phyloP scores from a whole-genome alignment of 1,139 yeast genomes.

The Hyphopichia fennica region DNA sequence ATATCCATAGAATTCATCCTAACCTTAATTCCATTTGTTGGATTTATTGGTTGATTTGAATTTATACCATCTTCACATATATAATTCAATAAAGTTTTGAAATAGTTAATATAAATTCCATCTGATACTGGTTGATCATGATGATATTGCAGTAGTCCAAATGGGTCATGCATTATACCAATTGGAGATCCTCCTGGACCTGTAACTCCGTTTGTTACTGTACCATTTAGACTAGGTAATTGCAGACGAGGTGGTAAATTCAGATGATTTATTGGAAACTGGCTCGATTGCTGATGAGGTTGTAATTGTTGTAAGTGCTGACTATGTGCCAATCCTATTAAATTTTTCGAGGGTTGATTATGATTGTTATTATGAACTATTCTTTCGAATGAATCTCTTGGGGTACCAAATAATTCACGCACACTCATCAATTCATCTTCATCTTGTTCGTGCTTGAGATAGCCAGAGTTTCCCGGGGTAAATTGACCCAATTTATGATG shows the following conservation, averaged over 20 bases:
- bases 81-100: slow-evolving; percentile 34
- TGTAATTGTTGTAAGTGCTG: background rate
- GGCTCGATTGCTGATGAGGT: background rate
- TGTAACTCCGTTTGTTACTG: background rate
- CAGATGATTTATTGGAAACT: background rate
- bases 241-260: slow-evolving; percentile 7
- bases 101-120: slow-evolving; percentile 36
- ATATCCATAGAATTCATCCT: slow-evolving; percentile 12
- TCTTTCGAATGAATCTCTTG: slow-evolving; percentile 40
- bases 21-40: background rate
- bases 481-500: slow-evolving; percentile 2
- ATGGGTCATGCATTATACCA: slow-evolving; percentile 16
- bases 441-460: slow-evolving; percentile 14
- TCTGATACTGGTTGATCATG: slow-evolving; percentile 12
- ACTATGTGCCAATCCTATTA: background rate
- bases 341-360: slow-evolving; percentile 4
- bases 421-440: slow-evolving; percentile 41
- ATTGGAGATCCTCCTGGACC: background rate
- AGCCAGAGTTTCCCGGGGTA: slow-evolving; percentile 5
- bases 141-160: slow-evolving; percentile 26
- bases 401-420: slow-evolving; percentile 46
- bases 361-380: slow-evolving; percentile 17
- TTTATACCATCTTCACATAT: slow-evolving; percentile 34
- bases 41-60: background rate
- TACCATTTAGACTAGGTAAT: slow-evolving; percentile 4